phyloP scores from a whole-genome alignment of 2,329 filamentous ascomycete species.

The Ambrosiella beaveri region DNA sequence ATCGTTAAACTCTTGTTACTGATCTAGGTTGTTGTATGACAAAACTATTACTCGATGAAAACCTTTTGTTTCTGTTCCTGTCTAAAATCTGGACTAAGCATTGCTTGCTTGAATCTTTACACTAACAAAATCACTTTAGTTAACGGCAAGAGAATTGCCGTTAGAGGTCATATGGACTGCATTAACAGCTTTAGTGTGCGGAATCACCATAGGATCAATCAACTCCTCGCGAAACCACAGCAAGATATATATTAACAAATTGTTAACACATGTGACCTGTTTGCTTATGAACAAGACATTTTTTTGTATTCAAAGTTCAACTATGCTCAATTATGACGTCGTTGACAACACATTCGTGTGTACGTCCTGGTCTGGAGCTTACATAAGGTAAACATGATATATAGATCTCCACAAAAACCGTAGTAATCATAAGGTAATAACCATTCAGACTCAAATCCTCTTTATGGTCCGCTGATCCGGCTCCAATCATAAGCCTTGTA shows the following conservation, averaged over 20 bases:
- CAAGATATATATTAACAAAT: too few species aligned
- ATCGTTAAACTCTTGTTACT: neutral
- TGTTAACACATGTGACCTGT: too few species aligned
- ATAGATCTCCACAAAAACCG: neutral
- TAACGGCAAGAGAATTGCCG: neutral
- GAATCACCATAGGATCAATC: neutral
- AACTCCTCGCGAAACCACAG: neutral
- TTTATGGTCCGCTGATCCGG: neutral
- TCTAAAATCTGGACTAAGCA: neutral
- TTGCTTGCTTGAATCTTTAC: neutral
- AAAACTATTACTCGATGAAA: neutral
- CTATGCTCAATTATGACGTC: too few species aligned
- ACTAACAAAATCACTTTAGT: neutral
- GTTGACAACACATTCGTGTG: too few species aligned
- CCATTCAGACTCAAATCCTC: neutral
- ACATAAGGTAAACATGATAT: neutral
- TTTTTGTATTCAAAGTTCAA: too few species aligned
- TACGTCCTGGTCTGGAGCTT: too few species aligned
- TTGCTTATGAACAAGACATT: too few species aligned
- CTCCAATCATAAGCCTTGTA: neutral
- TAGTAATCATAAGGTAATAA: conserved; percentile 2
- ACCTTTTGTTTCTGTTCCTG: too few species aligned
- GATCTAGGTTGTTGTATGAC: neutral
- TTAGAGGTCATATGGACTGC: neutral
- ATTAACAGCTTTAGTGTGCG: neutral